Percentiles rank a stretch among this genome's conserved stretches.
phyloP scores from a whole-genome alignment of 2,329 filamentous ascomycete species.

The Cladophialophora yegresii region DNA sequence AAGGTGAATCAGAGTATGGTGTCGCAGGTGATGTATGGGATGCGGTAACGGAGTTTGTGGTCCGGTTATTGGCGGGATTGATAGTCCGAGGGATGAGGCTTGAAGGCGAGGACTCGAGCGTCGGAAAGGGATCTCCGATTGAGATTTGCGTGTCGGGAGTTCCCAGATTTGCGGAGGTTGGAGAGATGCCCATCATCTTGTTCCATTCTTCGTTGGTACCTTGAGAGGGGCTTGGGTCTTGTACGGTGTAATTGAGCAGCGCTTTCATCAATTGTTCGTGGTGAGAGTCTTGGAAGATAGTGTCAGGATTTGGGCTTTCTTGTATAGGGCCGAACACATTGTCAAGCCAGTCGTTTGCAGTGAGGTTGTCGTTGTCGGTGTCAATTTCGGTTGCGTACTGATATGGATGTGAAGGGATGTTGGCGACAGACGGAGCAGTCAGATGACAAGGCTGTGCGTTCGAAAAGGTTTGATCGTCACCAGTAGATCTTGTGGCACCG shows the following conservation, averaged over 20 bases:
- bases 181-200: background rate
- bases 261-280: background rate
- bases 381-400: background rate
- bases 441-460: slow-evolving; percentile 1
- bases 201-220: background rate
- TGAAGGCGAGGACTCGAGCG: background rate
- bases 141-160: background rate
- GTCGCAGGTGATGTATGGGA: background rate
- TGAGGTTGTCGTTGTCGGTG: background rate
- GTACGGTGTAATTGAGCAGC: background rate
- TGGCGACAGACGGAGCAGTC: background rate
- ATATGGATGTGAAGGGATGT: slow-evolving; percentile 1
- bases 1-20: background rate
- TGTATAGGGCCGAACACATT: background rate
- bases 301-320: background rate
- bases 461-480: background rate
- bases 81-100: background rate
- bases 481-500: background rate
- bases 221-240: slow-evolving; percentile 3
- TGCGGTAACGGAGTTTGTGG: background rate
- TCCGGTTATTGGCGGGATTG: background rate
- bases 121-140: background rate
- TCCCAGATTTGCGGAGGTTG: background rate
- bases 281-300: background rate
- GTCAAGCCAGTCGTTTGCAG: slow-evolving; percentile 1